These are phyloP conservation scores for Candida parachauliodes DNA, from an alignment of 805 yeast genomes.

Conservation along the genomic window DNA sequence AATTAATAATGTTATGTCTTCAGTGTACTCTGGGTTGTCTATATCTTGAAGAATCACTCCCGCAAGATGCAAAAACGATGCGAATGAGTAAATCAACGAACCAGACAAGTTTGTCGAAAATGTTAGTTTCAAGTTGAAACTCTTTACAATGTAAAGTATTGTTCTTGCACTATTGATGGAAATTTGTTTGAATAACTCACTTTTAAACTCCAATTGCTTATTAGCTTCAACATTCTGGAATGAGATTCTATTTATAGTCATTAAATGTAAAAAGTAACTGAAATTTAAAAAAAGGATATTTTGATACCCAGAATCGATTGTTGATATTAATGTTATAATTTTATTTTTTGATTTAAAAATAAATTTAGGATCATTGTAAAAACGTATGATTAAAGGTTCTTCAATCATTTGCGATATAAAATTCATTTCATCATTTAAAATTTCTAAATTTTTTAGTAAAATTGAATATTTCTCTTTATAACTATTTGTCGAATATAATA, in stretches of 20 bases:
- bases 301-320: constrained; percentile 11
- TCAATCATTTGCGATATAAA: constrained; percentile 17
- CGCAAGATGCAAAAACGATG: constrained; percentile 26
- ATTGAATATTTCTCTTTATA: constrained; percentile 3
- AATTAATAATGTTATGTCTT: constrained; percentile 19
- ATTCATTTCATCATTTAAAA: constrained; percentile 28
- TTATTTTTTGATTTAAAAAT: constrained; percentile 3
- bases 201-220: constrained; percentile 9
- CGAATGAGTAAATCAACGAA: constrained; percentile 28
- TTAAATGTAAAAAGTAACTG: constrained; percentile 31
- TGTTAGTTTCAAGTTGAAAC: constrained; percentile 16
- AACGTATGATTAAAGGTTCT: constrained; percentile 21
- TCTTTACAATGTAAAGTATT: constrained; percentile 23
- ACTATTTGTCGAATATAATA: constrained; percentile 1
- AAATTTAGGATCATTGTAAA: constrained; percentile 32
- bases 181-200: constrained; percentile 21
- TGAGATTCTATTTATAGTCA: constrained; percentile 37
- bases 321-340: background rate
- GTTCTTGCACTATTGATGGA: constrained; percentile 36
- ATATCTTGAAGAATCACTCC: constrained; percentile 23
- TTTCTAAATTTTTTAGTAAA: constrained; percentile 11
- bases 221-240: constrained; percentile 12
- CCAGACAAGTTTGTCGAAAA: constrained; percentile 25
- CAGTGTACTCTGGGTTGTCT: background rate
- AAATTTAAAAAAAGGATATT: constrained; percentile 22